Evolutionary conservation across 345 rosid species (phyloP).

Genomic region (Gynandropsis gynandra): DNA sequence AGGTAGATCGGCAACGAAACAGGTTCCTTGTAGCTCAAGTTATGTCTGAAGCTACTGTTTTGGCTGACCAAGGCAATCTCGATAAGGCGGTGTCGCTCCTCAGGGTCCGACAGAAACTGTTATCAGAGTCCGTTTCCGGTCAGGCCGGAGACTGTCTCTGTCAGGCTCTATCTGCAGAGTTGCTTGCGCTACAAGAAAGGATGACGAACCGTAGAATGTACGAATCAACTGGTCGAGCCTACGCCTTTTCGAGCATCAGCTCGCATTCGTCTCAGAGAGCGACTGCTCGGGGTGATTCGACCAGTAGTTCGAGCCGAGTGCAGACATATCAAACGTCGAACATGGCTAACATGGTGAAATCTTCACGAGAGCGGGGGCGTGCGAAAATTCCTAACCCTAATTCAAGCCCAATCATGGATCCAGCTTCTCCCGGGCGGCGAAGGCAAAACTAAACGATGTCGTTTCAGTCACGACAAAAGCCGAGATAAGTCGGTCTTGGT

Average conservation of each 20-base stretch:
- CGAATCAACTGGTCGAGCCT: constrained; percentile 26
- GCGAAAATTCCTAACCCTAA: constrained; percentile 24
- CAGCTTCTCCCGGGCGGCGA: constrained; percentile 4
- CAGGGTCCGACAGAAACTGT: constrained; percentile 17
- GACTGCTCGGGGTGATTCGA: constrained; percentile 20
- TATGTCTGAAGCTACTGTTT: constrained; percentile 65
- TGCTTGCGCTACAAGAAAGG: constrained; percentile 28
- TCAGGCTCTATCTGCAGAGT: constrained; percentile 19
- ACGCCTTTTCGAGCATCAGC: constrained; percentile 24
- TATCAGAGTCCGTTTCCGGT: constrained; percentile 21
- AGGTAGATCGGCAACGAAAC: constrained; percentile 80
- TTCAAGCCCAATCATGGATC: not conserved
- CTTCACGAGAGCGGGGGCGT: constrained; percentile 18
- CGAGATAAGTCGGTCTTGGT: constrained; percentile 3
- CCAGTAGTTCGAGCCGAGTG: not conserved
- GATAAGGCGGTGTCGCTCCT: constrained; percentile 43
- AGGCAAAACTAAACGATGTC: constrained; percentile 6
- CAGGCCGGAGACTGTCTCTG: constrained; percentile 18
- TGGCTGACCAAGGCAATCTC: constrained; percentile 67
- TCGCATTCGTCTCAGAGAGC: constrained; percentile 30
- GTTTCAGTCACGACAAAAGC: not conserved
- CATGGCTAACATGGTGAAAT: constrained; percentile 29
- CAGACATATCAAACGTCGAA: constrained; percentile 24
- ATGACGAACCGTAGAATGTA: constrained; percentile 23
- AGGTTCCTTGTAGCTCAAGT: constrained; percentile 77